Conservation (phyloP, 176 grass and related monocot species). For the Juncus inflexus region DNA sequence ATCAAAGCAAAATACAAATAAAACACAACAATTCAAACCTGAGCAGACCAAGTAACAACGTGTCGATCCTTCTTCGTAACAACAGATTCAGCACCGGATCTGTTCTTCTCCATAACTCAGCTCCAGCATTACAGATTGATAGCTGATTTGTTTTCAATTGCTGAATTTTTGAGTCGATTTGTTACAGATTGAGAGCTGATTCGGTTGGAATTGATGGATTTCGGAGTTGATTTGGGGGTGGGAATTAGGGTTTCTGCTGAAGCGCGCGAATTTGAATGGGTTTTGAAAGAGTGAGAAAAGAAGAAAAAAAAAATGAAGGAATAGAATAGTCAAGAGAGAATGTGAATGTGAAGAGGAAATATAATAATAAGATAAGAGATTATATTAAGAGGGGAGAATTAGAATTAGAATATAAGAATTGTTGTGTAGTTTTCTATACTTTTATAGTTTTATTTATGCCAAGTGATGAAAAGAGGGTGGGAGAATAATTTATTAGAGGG, state of each 20-base stretch:
- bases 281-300: slow-evolving; percentile 25
- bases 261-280: slow-evolving; percentile 6
- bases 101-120: slow-evolving; percentile 11
- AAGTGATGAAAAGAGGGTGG: no score
- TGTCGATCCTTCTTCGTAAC: slow-evolving; percentile 77
- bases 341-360: not conserved
- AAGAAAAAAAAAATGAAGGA: not conserved
- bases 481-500: no score
- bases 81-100: slow-evolving; percentile 10
- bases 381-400: not conserved
- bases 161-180: not conserved
- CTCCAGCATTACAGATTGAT: slow-evolving; percentile 13
- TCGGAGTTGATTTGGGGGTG: not conserved
- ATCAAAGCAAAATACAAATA: not conserved
- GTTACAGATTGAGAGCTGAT: no score
- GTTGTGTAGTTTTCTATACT: no score
- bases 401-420: not conserved
- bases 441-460: no score
- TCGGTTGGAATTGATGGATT: not conserved
- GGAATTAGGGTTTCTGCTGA: slow-evolving; percentile 11
- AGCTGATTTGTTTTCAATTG: not conserved
- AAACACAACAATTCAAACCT: slow-evolving; percentile 32
- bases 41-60: slow-evolving; percentile 69
- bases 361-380: not conserved
- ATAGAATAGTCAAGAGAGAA: not conserved